Percentiles rank a stretch among this genome's conserved stretches.
Evolutionary conservation across 306 rosid species (phyloP).

Genomic region (Trifolium dubium): DNA sequence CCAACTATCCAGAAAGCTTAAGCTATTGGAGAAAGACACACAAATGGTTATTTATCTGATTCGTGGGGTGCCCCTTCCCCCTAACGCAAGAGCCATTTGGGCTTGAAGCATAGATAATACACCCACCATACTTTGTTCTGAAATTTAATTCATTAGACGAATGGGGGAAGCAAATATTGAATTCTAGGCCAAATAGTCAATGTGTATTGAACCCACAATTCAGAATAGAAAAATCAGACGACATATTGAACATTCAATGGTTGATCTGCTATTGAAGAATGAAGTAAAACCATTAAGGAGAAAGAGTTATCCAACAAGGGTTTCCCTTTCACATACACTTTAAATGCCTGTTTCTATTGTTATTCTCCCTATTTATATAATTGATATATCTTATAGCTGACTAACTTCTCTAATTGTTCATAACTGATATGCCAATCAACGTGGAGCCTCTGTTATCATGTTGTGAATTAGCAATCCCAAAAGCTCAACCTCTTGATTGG

Average conservation of each 20-base stretch:
- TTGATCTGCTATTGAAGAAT: background rate
- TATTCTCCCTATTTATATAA: conserved; percentile 7
- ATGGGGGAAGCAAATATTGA: background rate
- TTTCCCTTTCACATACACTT: background rate
- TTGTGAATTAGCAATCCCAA: background rate
- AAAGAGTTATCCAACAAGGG: background rate
- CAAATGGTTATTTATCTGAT: conserved; percentile 8
- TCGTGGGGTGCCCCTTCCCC: background rate
- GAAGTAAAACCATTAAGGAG: background rate
- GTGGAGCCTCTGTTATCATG: background rate
- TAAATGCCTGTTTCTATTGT: background rate
- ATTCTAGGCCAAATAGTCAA: background rate
- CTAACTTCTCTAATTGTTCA: background rate
- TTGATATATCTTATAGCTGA: background rate
- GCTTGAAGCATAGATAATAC: background rate
- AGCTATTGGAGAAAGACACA: background rate
- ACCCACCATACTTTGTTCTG: conserved; percentile 7
- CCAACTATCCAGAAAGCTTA: background rate
- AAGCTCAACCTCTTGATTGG: background rate
- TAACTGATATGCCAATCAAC: background rate
- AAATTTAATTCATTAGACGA: background rate
- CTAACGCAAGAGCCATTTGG: background rate
- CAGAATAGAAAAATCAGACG: background rate
- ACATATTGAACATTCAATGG: background rate
- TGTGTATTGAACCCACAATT: background rate